Base-by-base conservation (phyloP, 108 stramenopile genomes). In the Nannochloropsis salina region DNA sequence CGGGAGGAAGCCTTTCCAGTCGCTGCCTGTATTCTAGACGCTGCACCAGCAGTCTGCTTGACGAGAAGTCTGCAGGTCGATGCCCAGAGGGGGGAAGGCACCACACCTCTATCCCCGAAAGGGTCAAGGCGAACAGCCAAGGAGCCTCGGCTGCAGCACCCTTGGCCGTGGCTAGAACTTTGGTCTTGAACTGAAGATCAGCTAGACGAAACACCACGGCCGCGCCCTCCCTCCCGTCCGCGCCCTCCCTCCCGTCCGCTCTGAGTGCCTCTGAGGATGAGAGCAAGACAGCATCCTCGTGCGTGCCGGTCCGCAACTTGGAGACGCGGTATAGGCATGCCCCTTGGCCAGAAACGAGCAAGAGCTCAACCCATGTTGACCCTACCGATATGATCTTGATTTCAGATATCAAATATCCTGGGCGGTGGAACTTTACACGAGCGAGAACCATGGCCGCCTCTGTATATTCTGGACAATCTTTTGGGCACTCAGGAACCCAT, bases 51-150 rank as follows among this genome's bases (percentile, higher is more conserved):
- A 74, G 61, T 15, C 61, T 15, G 61, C 61, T n/a, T 8, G 61
- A n/a, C 15, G 61, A 74, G 8, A 74, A n/a, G 4, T 74, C 61
- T 3, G 20, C 61, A 74, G 61, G 61, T 15, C 61, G 61, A 74
- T 74, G n/a, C 5, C 5, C 61, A n/a, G 61, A n/a, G 61, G 61
- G 61, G n/a, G 61, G 61, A 8, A 74, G 61, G 61, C 61, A 74
- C 61, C 61, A 74, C 61, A 74, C 61, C n/a, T 74, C 61, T 74
- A 74, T 74, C 61, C 61, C 61, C n/a, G 61, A 74, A 15, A 74
- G 61, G 61, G 61, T 74, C 61, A 74, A n/a, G 61, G n/a, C 61
- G 61, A 74, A 74, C 20, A 74, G 61, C 61, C 61, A 74, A n/a
- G 61, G 61, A n/a, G 4, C 8, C n/a, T 74, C 61, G 15, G 61